Base-by-base conservation (phyloP, 2,329 filamentous ascomycete species). In the Diaporthe sp. region DNA sequence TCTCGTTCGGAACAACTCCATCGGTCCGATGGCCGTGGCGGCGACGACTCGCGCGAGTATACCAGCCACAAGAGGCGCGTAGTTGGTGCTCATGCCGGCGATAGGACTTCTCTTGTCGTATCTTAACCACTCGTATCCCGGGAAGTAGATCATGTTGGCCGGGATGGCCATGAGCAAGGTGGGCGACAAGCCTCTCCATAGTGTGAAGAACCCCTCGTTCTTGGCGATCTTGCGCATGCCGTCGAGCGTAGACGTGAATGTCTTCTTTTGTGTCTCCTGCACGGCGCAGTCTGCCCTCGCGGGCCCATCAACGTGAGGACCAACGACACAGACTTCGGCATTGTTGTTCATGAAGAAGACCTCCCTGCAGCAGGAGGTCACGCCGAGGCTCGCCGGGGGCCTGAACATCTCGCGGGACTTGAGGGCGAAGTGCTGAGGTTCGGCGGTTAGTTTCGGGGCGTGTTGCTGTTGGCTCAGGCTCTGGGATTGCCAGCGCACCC, bases 141-240 rank as follows among this genome's bases (percentile, higher is more conserved):
- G 97, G 80, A 98, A 98, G 85, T 99, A 99, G 78, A 99, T 98
- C 78, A 99, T 97, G 82, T 99, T 99, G 35, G 92, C 95, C 0
- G 97, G 97, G 8, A 99, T 90, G 0, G 95, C 92, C 97, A 99
- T 99, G 77, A 95, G 89, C 30, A 99, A 86, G 0, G 97, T 99
- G 0, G 97, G 96, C n/a, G 94, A 97, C 7, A 99, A 86, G 0
- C 97, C 97, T 76, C 97, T 91, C 96, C 97, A 99, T 47, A 99
- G 85, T 2, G 96, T 97, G 35, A 90, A 89, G 17, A 95, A 81
- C 1, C 97, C 97, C 85, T 99, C 97, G 82, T 98, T 95, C 64
- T 95, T 92, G 22, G 97, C 95, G 80, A 99, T 99, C 86, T 99
- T 99, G 77, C 93, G 92, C 75, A 99, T 84, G 0, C 95, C 97